Evolutionary conservation across 768 basidiomycete genomes (phyloP).

Genomic region (Glaciozyma martinii): DNA sequence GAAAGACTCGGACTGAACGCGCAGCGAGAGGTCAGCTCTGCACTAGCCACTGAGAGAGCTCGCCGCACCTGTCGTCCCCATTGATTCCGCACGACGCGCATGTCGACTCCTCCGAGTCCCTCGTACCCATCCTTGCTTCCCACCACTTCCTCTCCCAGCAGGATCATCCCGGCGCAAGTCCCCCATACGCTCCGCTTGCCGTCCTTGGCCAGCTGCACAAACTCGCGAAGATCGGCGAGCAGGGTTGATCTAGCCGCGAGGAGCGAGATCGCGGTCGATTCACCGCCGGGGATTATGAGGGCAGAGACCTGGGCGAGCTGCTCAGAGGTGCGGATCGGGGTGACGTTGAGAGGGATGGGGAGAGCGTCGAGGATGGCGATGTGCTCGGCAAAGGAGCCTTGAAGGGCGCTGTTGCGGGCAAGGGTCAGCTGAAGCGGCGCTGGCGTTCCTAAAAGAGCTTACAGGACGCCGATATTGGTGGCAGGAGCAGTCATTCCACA

Average conservation of each 20-base stretch:
- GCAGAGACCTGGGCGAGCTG: constrained; percentile 71
- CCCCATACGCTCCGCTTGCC: constrained; percentile 61
- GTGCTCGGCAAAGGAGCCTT: constrained; percentile 4
- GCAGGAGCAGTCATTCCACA: no score
- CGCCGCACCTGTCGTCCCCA: constrained; percentile 81
- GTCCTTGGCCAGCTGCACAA: constrained; percentile 42
- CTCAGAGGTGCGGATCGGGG: constrained; percentile 47
- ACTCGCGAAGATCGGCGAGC: constrained; percentile 65
- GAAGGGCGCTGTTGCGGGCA: not conserved
- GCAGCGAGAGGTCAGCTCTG: not conserved
- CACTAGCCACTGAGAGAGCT: not conserved
- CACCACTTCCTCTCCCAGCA: constrained; percentile 56
- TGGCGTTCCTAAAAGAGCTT: not conserved
- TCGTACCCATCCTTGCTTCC: constrained; percentile 84
- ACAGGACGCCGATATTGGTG: not conserved
- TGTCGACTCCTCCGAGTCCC: constrained; percentile 66
- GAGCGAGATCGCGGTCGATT: constrained; percentile 85
- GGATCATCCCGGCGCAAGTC: constrained; percentile 89
- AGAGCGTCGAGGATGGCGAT: constrained; percentile 3
- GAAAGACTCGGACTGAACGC: constrained; percentile 72
- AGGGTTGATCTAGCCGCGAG: constrained; percentile 59
- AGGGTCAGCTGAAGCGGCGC: not conserved
- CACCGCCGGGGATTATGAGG: constrained; percentile 89
- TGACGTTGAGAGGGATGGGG: not conserved
- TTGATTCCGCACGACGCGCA: constrained; percentile 76